phyloP scores from a whole-genome alignment of 2,329 filamentous ascomycete species.

The Paecilomyces variotii region DNA sequence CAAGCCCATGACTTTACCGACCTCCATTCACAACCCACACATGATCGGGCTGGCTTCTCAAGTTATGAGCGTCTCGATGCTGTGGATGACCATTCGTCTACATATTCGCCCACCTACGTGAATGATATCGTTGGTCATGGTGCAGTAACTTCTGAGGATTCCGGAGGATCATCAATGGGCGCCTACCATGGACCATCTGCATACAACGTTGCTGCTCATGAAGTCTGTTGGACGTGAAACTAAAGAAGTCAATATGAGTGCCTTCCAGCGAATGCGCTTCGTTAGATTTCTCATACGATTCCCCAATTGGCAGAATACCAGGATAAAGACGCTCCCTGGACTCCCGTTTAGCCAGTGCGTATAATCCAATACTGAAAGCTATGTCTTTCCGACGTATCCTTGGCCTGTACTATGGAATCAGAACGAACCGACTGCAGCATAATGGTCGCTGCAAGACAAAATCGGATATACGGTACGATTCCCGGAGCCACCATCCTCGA shows the following conservation, averaged over 20 bases:
- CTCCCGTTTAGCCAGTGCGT: too few species aligned
- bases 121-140: conserved; percentile 22
- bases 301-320: too few species aligned
- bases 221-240: conserved; percentile 29
- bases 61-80: conserved; percentile 22
- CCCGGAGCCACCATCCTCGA: too few species aligned
- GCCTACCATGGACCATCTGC: conserved; percentile 25
- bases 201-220: conserved; percentile 25
- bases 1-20: conserved; percentile 28
- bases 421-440: too few species aligned
- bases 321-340: too few species aligned
- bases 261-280: neutral
- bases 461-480: too few species aligned
- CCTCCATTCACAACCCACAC: conserved; percentile 26
- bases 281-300: too few species aligned
- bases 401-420: too few species aligned
- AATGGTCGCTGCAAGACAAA: too few species aligned
- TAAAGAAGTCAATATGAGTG: neutral
- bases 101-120: conserved; percentile 30
- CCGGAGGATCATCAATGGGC: conserved; percentile 20
- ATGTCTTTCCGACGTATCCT: too few species aligned
- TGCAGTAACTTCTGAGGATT: conserved; percentile 18
- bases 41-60: conserved; percentile 19
- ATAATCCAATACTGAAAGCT: too few species aligned
- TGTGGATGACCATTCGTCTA: conserved; percentile 25